Conservation (phyloP, 2,329 filamentous ascomycete species). For the Penicillium expansum region DNA sequence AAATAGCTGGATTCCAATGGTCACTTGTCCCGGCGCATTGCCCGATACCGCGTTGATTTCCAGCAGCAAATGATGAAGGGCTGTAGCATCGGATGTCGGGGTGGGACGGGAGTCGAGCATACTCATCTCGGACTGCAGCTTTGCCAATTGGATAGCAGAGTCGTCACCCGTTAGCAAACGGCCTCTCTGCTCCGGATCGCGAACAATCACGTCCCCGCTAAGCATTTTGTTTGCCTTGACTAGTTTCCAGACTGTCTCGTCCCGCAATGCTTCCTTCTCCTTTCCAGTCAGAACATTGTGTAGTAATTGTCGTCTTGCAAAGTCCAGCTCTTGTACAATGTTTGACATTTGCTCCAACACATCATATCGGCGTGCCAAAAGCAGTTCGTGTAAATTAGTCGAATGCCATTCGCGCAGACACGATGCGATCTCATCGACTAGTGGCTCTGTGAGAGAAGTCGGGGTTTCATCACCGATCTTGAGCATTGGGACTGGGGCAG, state of each 20-base stretch:
- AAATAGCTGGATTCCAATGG: constrained; percentile 74
- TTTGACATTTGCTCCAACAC: constrained; percentile 76
- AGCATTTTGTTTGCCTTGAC: constrained; percentile 93
- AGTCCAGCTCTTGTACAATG: constrained; percentile 78
- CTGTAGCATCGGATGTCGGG: constrained; percentile 63
- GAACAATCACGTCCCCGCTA: constrained; percentile 89
- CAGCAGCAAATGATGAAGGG: constrained; percentile 75
- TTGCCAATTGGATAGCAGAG: constrained; percentile 86
- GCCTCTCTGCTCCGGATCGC: constrained; percentile 78
- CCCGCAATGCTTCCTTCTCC: constrained; percentile 76
- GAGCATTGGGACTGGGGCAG: constrained; percentile 92
- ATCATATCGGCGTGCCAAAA: constrained; percentile 77
- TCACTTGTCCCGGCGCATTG: constrained; percentile 70
- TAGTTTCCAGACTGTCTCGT: constrained; percentile 92
- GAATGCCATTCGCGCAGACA: constrained; percentile 98
- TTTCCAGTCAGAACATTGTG: constrained; percentile 88
- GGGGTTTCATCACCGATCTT: constrained; percentile 97
- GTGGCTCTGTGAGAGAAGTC: constrained; percentile 79
- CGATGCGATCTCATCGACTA: constrained; percentile 96
- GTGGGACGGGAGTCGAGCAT: constrained; percentile 79
- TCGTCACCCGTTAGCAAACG: constrained; percentile 88
- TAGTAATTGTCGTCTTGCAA: constrained; percentile 81
- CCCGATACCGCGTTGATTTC: constrained; percentile 81
- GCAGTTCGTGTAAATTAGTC: constrained; percentile 87
- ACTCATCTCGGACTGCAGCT: constrained; percentile 93